phyloP scores from a whole-genome alignment of 2,329 filamentous ascomycete species.

The Coniochaeta prunicola region DNA sequence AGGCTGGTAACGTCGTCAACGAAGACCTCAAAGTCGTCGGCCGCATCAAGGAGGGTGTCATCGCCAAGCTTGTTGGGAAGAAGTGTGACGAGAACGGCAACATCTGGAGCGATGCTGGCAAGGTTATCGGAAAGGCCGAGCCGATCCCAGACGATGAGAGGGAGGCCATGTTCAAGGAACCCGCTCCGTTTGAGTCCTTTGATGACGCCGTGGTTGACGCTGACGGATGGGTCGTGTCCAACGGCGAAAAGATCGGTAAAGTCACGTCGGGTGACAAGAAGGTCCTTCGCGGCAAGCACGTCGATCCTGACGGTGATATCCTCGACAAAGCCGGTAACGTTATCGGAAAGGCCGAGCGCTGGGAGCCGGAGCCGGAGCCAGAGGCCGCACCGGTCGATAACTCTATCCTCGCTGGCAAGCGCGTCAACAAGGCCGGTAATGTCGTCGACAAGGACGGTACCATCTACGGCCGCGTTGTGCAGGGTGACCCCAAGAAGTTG shows the following conservation, averaged over 20 bases:
- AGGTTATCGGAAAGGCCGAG: slow-evolving; percentile 61
- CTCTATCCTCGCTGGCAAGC: slow-evolving; percentile 59
- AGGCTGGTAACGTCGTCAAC: slow-evolving; percentile 49
- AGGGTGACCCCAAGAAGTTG: slow-evolving; percentile 57
- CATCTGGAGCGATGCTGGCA: slow-evolving; percentile 64
- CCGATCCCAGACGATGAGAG: slow-evolving; percentile 50
- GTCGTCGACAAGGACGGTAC: slow-evolving; percentile 46
- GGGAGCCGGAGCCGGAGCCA: slow-evolving; percentile 29
- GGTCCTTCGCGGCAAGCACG: slow-evolving; percentile 55
- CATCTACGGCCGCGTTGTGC: slow-evolving; percentile 58
- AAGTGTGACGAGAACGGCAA: slow-evolving; percentile 59
- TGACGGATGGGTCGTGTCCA: slow-evolving; percentile 44
- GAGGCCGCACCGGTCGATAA: slow-evolving; percentile 48
- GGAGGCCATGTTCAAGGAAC: slow-evolving; percentile 34
- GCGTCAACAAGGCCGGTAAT: slow-evolving; percentile 64
- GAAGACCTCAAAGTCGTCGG: slow-evolving; percentile 48
- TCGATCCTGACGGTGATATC: slow-evolving; percentile 64
- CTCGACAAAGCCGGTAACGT: slow-evolving; percentile 60
- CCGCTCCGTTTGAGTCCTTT: slow-evolving; percentile 51
- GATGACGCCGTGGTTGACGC: slow-evolving; percentile 45
- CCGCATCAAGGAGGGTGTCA: slow-evolving; percentile 55
- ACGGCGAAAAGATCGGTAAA: slow-evolving; percentile 50
- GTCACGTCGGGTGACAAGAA: slow-evolving; percentile 58
- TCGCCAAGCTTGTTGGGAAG: slow-evolving; percentile 56
- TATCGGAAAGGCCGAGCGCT: slow-evolving; percentile 41